Evolutionary conservation across 108 stramenopile genomes (phyloP).

Genomic region (Discostella stelligeroides): DNA sequence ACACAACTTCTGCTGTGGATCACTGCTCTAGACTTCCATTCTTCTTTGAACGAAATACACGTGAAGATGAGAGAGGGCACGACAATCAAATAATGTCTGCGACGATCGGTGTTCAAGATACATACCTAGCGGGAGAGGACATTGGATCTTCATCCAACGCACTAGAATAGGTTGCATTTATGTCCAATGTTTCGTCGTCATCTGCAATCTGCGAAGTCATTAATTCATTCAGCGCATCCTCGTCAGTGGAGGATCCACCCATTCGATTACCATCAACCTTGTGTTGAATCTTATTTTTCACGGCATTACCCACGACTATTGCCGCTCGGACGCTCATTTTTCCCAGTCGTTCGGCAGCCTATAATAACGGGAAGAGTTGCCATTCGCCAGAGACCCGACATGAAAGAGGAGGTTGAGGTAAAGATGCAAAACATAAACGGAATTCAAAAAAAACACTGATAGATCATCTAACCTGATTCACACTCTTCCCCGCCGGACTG

Average conservation of each 20-base stretch:
- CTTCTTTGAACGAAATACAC: too few relatives aligned
- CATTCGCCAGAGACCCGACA: background rate
- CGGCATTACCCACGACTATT: constrained; percentile 10
- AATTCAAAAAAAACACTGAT: too few relatives aligned
- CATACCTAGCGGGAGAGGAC: constrained; percentile 5
- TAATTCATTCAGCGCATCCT: constrained; percentile 14
- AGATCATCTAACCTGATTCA: constrained; percentile 44
- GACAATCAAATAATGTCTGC: too few relatives aligned
- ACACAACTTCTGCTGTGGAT: too few relatives aligned
- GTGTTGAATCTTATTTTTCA: constrained; percentile 19
- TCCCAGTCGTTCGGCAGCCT: constrained; percentile 7
- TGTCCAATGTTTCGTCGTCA: background rate
- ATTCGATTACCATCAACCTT: background rate
- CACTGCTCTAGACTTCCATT: too few relatives aligned
- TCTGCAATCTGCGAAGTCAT: constrained; percentile 5
- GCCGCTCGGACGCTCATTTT: constrained; percentile 10
- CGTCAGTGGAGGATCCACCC: background rate
- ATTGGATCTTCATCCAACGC: constrained; percentile 12
- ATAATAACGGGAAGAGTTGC: background rate
- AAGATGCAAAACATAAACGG: too few relatives aligned
- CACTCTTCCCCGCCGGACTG: constrained; percentile 67
- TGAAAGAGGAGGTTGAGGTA: background rate
- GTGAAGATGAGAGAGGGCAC: too few relatives aligned
- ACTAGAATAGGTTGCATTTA: background rate
- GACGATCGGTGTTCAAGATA: too few relatives aligned